Evolutionary conservation across 2,329 filamentous ascomycete species (phyloP), one percentile per base, ranked within the genome.

Genomic region (Ceratocystis eucalypticola): DNA sequence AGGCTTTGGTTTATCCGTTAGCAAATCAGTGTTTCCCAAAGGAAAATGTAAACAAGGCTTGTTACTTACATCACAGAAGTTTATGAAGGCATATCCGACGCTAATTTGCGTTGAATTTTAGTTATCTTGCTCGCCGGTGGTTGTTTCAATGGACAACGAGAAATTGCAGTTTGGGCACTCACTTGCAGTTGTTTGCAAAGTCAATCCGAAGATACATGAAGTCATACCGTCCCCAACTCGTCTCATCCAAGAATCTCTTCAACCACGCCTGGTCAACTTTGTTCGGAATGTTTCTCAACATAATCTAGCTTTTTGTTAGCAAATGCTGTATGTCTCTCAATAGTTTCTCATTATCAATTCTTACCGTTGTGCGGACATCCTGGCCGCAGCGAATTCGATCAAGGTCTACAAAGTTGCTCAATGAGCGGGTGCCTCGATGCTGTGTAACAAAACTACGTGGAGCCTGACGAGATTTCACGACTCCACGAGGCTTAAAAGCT

Each of bases 71-170:
- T 91, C 86, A 55, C 86, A 83, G 71, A 97, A 96, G 76, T 99
- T 96, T 77, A 99, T 91, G 76, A 97, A 99, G 0, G 91, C 93
- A 75, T 97, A 97, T 59, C 94, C 94, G 67, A 97, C 93, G 74
- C 91, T 96, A 69, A 4, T 15, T 53, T 15, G 15, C 22, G 0
- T 15, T 53, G 4, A 7, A 15, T n/a, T 7, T 53, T 28, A 53
- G 22, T 25, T 69, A 73, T 55, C 2, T n/a, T 59, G 5, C 4
- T 22, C 3, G 1, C n/a, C 5, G 61, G 12, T 8, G 5, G 17
- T 70, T 75, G 80, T 69, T 37, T 65, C 20, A 69, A 33, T 6
- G 55, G 10, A 5, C 44, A 5, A 8, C 20, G 33, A 55, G 7
- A 15, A 2, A 22, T 37, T 12, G 46, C 25, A 2, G 4, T 33